Evolutionary conservation across 2,329 filamentous ascomycete species (phyloP), one percentile per base, ranked within the genome.

Genomic region (Aspergillus proliferans): DNA sequence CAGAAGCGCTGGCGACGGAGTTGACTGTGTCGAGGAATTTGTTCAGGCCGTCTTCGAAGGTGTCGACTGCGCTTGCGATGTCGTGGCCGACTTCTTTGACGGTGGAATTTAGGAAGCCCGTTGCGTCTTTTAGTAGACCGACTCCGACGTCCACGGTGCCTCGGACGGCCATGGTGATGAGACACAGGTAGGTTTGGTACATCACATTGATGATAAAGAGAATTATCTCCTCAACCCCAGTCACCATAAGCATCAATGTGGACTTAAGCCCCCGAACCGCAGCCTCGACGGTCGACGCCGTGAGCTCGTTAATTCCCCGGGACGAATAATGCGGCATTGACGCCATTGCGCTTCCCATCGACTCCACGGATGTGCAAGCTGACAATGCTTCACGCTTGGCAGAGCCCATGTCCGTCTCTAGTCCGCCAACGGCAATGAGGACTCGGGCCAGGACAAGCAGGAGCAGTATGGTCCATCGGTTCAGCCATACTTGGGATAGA

Each of bases 321-420:
- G 91, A 87, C 66, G 97, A 84, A 72, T 95, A 97, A 70, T 96
- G 87, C 49, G 93, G 93, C 90, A 97, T 95, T 34, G 93, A 97
- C 36, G 92, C 93, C 88, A 98, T 92, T 52, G 89, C 81, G 66
- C 90, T 96, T 54, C 92, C 93, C 58, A 95, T 82, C 58, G 88
- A 88, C 73, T 98, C 92, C 43, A 97, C 92, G 67, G 87, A 87
- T 50, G 85, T 89, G 70, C 93, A 98, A 55, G 92, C 90, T 46
- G 88, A 86, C 47, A 95, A 80, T 21, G 93, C 92, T 75, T 95
- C 84, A 48, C 75, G 70, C 67, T 89, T 86, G 43, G 93, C 92
- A 49, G 84, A 83, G 47, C 71, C 81, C 55, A 97, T 81, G 64
- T 91, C 84, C 58, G 82, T 77, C 64, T 90, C 78, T 54, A 96